These are phyloP conservation scores for Elasticomyces elasticus DNA, from an alignment of 495 filamentous ascomycete species.

Conservation along the genomic window DNA sequence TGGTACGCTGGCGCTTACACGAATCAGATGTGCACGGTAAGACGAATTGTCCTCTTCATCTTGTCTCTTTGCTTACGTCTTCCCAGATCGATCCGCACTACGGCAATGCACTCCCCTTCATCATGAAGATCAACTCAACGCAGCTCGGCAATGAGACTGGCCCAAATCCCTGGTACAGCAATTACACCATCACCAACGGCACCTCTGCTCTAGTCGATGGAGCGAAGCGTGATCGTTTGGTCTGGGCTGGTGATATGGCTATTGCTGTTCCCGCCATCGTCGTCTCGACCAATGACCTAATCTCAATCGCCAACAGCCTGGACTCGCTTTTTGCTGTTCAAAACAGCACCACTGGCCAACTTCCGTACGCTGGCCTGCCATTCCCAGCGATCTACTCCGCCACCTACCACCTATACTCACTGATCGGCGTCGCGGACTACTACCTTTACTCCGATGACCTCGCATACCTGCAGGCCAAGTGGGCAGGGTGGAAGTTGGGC, in stretches of 20 bases:
- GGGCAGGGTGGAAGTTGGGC: slow-evolving; percentile 22
- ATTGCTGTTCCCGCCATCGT: slow-evolving; percentile 40
- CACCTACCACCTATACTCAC: slow-evolving; percentile 32
- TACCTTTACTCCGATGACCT: slow-evolving; percentile 27
- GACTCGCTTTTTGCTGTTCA: slow-evolving; percentile 38
- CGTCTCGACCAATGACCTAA: slow-evolving; percentile 38
- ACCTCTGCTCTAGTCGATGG: slow-evolving; percentile 35
- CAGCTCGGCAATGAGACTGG: slow-evolving; percentile 17
- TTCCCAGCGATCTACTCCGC: slow-evolving; percentile 18
- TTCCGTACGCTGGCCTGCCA: slow-evolving; percentile 26
- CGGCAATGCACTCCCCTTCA: slow-evolving; percentile 40
- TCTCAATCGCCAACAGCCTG: slow-evolving; percentile 37
- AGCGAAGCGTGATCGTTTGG: slow-evolving; percentile 48
- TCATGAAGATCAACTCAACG: slow-evolving; percentile 19
- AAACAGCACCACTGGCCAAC: slow-evolving; percentile 26
- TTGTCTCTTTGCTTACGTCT: not conserved
- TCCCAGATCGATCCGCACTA: slow-evolving; percentile 36
- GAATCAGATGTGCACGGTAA: slow-evolving; percentile 41
- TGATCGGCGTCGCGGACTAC: slow-evolving; percentile 30
- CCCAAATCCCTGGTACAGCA: slow-evolving; percentile 24
- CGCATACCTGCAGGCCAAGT: slow-evolving; percentile 20
- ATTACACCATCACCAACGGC: slow-evolving; percentile 43
- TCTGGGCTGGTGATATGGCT: slow-evolving; percentile 41
- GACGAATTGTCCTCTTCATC: not conserved
- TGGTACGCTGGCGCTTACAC: slow-evolving; percentile 61